Percentiles rank a stretch among this genome's conserved stretches.
Conservation (phyloP, 2,329 filamentous ascomycete species). For the Botrytis deweyae region DNA sequence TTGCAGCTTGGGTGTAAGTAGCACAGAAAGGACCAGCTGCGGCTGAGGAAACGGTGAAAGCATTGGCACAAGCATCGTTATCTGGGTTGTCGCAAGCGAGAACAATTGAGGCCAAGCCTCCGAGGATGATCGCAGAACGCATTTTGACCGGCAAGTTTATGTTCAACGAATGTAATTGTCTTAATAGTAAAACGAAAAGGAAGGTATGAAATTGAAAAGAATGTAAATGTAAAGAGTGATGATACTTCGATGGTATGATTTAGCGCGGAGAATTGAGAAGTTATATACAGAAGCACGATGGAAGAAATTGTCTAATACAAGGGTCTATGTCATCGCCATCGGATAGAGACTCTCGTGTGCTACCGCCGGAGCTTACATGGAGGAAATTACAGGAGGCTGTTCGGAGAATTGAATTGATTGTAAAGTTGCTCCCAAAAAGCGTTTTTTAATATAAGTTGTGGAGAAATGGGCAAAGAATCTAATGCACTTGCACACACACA, state of each 20-base stretch:
- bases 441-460: background rate
- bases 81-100: slow-evolving; percentile 26
- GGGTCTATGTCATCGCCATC: slow-evolving; percentile 3
- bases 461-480: background rate
- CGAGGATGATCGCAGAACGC: slow-evolving; percentile 25
- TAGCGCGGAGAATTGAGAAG: background rate
- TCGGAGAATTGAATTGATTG: background rate
- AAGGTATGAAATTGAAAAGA: background rate
- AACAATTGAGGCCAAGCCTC: slow-evolving; percentile 23
- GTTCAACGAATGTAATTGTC: slow-evolving; percentile 4
- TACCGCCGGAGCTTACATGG: background rate
- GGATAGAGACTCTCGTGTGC: background rate
- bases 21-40: slow-evolving; percentile 23
- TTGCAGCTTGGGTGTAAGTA: slow-evolving; percentile 22
- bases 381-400: slow-evolving; percentile 3
- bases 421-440: background rate
- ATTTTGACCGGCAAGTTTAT: slow-evolving; percentile 22
- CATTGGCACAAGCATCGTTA: slow-evolving; percentile 25
- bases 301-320: background rate
- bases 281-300: background rate
- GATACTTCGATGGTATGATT: background rate
- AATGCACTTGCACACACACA: background rate
- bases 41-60: background rate
- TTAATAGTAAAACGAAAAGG: background rate
- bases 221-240: slow-evolving; percentile 9